Conservation (phyloP, 73 alveolate species). For the Paramecium octaurelia region DNA sequence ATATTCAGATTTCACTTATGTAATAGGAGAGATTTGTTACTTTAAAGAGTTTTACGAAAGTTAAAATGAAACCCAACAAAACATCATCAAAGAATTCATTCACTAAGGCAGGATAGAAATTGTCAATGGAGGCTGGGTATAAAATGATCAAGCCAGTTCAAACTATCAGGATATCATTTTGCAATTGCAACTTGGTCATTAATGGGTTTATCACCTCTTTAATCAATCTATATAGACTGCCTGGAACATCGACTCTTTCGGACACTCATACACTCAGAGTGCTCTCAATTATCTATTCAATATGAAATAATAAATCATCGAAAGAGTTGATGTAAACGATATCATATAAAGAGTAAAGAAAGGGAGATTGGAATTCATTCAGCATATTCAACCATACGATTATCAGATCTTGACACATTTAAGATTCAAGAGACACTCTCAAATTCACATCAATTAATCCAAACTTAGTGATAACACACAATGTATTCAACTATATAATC, state of each 20-base stretch:
- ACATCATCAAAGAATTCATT: constrained; percentile 62
- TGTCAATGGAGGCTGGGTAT: constrained; percentile 93
- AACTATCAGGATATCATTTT: constrained; percentile 66
- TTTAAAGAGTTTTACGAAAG: not conserved
- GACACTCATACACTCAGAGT: constrained; percentile 24
- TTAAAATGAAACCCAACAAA: not conserved
- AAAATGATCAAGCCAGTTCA: constrained; percentile 86
- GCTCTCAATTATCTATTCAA: not conserved
- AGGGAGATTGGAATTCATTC: not conserved
- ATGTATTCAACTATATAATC: not conserved
- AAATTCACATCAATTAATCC: not conserved
- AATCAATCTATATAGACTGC: not conserved
- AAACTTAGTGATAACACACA: not conserved
- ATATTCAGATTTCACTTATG: not conserved
- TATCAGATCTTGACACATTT: constrained; percentile 7
- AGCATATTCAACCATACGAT: not conserved
- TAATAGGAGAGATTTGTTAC: not conserved
- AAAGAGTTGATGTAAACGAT: constrained; percentile 42
- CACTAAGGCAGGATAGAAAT: constrained; percentile 78
- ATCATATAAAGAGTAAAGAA: not conserved
- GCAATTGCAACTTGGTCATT: not conserved
- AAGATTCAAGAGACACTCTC: not conserved
- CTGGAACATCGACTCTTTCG: not conserved
- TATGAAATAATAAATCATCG: constrained; percentile 6
- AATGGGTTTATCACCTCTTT: not conserved